Base-by-base conservation (phyloP, 2,329 filamentous ascomycete genomes). In the Sporothrix mexicana region DNA sequence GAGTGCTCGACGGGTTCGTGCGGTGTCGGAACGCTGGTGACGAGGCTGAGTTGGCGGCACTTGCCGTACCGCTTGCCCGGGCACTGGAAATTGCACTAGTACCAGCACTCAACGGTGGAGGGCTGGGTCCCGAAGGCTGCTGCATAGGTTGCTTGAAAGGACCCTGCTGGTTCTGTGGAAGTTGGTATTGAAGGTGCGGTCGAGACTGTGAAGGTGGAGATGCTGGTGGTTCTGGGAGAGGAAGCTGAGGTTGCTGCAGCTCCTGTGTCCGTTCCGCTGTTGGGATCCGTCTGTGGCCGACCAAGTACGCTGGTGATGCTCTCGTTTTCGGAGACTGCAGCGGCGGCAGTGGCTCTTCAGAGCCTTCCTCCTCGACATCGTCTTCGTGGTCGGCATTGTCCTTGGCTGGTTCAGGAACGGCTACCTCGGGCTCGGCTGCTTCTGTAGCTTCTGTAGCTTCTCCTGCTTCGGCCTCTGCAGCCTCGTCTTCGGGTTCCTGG, bases 1-100 rank as follows among this genome's bases (percentile, higher is more conserved):
- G 72, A 12, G 82, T 81, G 75, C 79, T 84, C 7, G 82, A 80
- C 10, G 81, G 81, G 69, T 80, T 81, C 8, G 82, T 81, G 73
- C 78, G 80, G 62, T 78, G 74, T 0, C 66, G 72, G n/a, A 72
- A 69, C 43, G 74, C 73, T 7, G 73, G 73, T 0, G 76, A 73
- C 51, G 71, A 70, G 6, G 64, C 66, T 13, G 68, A 45, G 41
- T 62, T 67, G 13, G 17, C 51, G 25, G 64, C 43, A 7, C 45
- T 72, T 49, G 20, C 51, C 9, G 43, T 67, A 20, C 25, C 70
- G 36, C 59, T 72, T 23, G 66, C 67, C 17, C 51, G 69, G 41
- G 70, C 36, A 43, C 68, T 59, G 45, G 67, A 45, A 5, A 51
- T 23, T n/a, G 45, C 36, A 36, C 55, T 61, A 15, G 69, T 41